A percentile compares a stretch with the other conserved stretches of the same genome.
phyloP scores from a whole-genome alignment of 2,329 filamentous ascomycete genomes.

The Cadophora luteo-olivacea region DNA sequence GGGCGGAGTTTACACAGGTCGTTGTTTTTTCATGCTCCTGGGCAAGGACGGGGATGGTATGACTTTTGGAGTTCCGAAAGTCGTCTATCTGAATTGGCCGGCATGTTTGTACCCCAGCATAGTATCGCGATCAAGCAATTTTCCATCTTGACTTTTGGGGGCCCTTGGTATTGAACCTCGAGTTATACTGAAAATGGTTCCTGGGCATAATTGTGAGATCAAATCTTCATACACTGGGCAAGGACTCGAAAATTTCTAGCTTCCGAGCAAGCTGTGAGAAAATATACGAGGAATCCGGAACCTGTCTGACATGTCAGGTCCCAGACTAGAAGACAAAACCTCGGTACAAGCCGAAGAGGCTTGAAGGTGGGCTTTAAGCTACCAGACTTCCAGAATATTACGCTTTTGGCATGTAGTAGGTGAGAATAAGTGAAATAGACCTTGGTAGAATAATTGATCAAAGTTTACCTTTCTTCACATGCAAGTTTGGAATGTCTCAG shows the following conservation, averaged over 20 bases:
- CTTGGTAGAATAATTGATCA: not conserved
- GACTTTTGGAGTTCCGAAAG: slow-evolving; percentile 32
- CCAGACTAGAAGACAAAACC: not conserved
- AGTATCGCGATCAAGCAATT: slow-evolving; percentile 43
- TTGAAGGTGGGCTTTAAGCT: not conserved
- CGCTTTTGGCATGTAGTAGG: not conserved
- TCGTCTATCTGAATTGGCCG: slow-evolving; percentile 34
- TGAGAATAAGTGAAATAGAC: not conserved
- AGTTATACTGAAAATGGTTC: too few relatives aligned
- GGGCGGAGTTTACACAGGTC: slow-evolving; percentile 44
- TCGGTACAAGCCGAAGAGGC: not conserved
- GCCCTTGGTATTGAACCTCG: not conserved
- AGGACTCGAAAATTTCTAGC: too few relatives aligned
- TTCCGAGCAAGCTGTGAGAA: too few relatives aligned
- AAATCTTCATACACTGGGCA: too few relatives aligned
- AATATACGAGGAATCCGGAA: too few relatives aligned
- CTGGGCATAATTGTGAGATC: too few relatives aligned
- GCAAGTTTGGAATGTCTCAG: not conserved
- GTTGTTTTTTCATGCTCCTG: slow-evolving; percentile 40
- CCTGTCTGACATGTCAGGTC: not conserved
- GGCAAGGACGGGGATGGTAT: slow-evolving; percentile 31
- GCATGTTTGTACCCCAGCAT: slow-evolving; percentile 43
- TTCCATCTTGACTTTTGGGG: slow-evolving; percentile 16
- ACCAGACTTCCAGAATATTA: slow-evolving; percentile 1
- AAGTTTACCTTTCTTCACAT: not conserved